These are phyloP conservation scores for Pleurotus sapidus DNA, from an alignment of 768 basidiomycete species.

Conservation along the genomic window DNA sequence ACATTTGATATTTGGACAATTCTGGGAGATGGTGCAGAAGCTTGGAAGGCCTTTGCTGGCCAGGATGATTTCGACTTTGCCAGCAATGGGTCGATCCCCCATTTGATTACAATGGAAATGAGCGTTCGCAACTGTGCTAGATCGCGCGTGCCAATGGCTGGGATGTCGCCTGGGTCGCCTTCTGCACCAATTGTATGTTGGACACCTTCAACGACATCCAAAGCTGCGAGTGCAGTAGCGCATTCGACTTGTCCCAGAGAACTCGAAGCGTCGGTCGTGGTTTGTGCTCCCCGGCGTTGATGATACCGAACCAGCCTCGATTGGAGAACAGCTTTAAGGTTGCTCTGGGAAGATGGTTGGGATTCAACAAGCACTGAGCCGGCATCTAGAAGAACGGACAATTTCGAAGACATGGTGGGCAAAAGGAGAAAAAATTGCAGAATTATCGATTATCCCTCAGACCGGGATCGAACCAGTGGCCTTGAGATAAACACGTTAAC, in stretches of 20 bases:
- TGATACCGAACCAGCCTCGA: conserved; percentile 40
- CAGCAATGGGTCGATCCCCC: conserved; percentile 62
- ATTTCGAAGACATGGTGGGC: conserved; percentile 12
- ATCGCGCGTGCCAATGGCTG: conserved; percentile 65
- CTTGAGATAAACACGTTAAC: conserved; percentile 2
- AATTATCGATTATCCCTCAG: neutral
- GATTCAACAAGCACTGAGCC: conserved; percentile 35
- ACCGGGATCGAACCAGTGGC: conserved; percentile 10
- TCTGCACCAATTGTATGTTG: conserved; percentile 38
- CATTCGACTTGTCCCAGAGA: conserved; percentile 44
- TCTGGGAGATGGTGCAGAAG: conserved; percentile 19
- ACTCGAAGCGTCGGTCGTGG: conserved; percentile 9
- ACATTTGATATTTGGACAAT: conserved; percentile 44
- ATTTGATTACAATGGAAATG: conserved; percentile 66
- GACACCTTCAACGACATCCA: conserved; percentile 44
- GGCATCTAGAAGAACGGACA: conserved; percentile 29
- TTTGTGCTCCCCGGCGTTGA: conserved; percentile 18
- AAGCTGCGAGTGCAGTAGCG: conserved; percentile 52
- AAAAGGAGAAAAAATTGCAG: too few relatives aligned
- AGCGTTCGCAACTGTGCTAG: conserved; percentile 59
- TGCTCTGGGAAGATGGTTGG: conserved; percentile 17
- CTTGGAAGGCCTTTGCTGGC: conserved; percentile 25
- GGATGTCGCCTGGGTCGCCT: conserved; percentile 15
- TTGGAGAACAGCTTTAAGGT: conserved; percentile 35
- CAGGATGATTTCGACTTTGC: conserved; percentile 36